Conservation (phyloP, 129 eudicot genomes). For the Apium graveolens region DNA sequence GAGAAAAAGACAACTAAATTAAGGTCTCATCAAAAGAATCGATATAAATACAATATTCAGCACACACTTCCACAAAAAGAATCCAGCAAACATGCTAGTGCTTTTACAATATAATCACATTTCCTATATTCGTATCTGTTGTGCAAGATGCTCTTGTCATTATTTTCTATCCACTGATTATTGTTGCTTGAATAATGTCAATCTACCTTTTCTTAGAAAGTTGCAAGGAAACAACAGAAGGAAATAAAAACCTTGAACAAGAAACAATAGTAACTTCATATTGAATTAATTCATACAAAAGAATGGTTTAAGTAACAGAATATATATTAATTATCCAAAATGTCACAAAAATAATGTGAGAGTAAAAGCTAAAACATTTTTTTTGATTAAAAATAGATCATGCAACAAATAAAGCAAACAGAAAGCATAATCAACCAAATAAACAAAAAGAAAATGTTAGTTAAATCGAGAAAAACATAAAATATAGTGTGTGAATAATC, state of each 20-base stretch:
- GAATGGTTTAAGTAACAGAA: neutral
- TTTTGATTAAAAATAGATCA: neutral
- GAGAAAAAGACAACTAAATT: neutral
- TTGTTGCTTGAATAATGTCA: neutral
- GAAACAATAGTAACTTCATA: neutral
- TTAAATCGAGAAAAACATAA: neutral
- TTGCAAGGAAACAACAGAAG: neutral
- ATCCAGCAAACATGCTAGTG: neutral
- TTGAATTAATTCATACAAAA: neutral
- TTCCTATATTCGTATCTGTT: neutral
- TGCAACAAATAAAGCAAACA: neutral
- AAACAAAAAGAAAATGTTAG: neutral
- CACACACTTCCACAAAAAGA: neutral
- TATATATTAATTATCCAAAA: neutral
- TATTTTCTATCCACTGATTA: neutral
- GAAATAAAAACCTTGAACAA: neutral
- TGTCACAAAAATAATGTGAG: neutral
- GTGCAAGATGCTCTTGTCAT: neutral
- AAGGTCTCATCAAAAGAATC: neutral
- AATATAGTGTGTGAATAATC: neutral
- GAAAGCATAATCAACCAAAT: constrained; percentile 2
- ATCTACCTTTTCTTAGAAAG: neutral
- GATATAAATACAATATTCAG: neutral
- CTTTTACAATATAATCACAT: neutral
- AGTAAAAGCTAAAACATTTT: neutral